These are phyloP conservation scores for Globisporangium splendens DNA, from an alignment of 352 stramenopile species.

Conservation along the genomic window DNA sequence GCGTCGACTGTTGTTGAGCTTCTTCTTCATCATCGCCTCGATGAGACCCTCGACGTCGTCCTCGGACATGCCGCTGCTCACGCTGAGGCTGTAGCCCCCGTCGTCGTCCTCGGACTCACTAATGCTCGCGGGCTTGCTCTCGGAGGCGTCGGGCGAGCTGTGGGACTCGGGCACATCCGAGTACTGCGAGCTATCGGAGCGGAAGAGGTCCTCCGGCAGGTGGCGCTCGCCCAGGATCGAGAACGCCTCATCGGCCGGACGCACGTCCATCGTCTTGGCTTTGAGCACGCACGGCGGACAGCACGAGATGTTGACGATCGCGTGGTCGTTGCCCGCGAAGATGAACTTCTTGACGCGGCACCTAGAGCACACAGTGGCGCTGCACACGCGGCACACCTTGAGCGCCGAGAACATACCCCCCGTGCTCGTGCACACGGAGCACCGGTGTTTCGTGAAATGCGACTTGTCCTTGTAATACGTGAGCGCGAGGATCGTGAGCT, in stretches of 20 bases:
- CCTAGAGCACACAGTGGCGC: conserved; percentile 4
- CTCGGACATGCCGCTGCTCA: conserved; percentile 17
- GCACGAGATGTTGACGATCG: conserved; percentile 6
- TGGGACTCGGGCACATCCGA: conserved; percentile 2
- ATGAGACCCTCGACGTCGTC: conserved; percentile 17
- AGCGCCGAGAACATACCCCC: conserved; percentile 5
- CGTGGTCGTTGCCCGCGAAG: conserved; percentile 5
- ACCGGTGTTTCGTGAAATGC: conserved; percentile 9
- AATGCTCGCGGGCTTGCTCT: conserved; percentile 11
- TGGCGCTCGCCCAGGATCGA: conserved; percentile 12
- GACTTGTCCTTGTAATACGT: conserved; percentile 2
- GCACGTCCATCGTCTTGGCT: conserved; percentile 13
- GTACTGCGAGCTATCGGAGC: conserved; percentile 5
- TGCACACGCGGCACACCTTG: conserved; percentile 2
- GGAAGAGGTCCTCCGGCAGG: conserved; percentile 11
- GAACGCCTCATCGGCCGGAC: conserved; percentile 11
- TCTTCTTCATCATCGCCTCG: conserved; percentile 14
- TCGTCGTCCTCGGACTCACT: conserved; percentile 17
- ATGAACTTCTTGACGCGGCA: conserved; percentile 11
- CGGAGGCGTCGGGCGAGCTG: conserved; percentile 3
- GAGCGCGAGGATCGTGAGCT: conserved; percentile 34
- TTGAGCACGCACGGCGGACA: conserved; percentile 15
- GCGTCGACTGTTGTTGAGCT: conserved; percentile 2
- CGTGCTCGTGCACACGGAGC: conserved; percentile 6
- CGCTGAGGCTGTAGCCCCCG: conserved; percentile 13